A percentile compares a stretch with the other conserved stretches of the same genome.
These are phyloP conservation scores for Geosmithia morbida DNA, from an alignment of 2,329 filamentous ascomycete species.

Conservation along the genomic window DNA sequence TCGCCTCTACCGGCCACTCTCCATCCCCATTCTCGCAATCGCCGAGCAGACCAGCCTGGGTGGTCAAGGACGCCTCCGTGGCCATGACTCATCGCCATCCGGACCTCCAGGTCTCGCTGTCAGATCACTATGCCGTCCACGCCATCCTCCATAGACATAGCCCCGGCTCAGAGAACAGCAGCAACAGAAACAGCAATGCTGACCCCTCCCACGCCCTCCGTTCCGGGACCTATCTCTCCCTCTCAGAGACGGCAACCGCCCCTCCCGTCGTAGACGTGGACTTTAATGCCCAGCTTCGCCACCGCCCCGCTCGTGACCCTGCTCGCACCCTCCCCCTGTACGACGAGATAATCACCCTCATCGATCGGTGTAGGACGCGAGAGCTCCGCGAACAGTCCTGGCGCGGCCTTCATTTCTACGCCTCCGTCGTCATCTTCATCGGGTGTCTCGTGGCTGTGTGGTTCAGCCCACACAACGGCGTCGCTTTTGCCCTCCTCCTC, in stretches of 20 bases:
- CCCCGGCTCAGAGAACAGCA: slow-evolving; percentile 5
- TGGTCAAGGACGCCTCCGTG: slow-evolving; percentile 55
- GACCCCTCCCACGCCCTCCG: too few relatives aligned
- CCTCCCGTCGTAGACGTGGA: slow-evolving; percentile 9
- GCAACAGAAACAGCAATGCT: slow-evolving; percentile 1
- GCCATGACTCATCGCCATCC: slow-evolving; percentile 75
- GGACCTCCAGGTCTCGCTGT: slow-evolving; percentile 68
- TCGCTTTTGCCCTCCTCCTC: slow-evolving; percentile 68
- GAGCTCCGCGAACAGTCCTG: slow-evolving; percentile 59
- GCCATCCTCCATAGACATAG: slow-evolving; percentile 49
- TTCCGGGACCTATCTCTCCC: slow-evolving; percentile 11
- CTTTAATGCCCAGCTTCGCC: slow-evolving; percentile 17
- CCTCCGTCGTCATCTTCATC: slow-evolving; percentile 50
- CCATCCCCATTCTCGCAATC: not conserved
- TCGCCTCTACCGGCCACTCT: slow-evolving; percentile 45
- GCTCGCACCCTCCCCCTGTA: slow-evolving; percentile 10
- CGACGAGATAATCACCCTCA: slow-evolving; percentile 59
- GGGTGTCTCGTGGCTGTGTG: slow-evolving; percentile 71
- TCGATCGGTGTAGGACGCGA: slow-evolving; percentile 51
- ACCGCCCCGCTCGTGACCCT: not conserved
- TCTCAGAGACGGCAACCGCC: slow-evolving; percentile 8
- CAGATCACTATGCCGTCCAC: slow-evolving; percentile 88
- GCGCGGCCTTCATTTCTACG: slow-evolving; percentile 61
- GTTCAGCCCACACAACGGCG: slow-evolving; percentile 66
- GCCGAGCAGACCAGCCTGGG: slow-evolving; percentile 41